Evolutionary conservation across 768 basidiomycete species (phyloP).

Genomic region (Phylloporus arenicola): DNA sequence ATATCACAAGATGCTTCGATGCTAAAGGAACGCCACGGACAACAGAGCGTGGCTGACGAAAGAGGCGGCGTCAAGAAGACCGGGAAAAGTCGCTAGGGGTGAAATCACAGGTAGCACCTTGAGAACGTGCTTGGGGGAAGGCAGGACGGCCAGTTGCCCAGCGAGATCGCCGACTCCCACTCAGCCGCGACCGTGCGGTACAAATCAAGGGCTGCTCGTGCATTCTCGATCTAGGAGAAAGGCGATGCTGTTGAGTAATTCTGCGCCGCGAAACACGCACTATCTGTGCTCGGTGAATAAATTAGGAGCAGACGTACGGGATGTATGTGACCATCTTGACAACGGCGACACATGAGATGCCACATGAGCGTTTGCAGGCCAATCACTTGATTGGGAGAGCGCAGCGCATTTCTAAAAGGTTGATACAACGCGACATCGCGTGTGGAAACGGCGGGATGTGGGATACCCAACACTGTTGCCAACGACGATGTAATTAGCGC

Average conservation of each 20-base stretch:
- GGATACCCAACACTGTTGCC: conserved; percentile 65
- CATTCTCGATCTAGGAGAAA: conserved; percentile 62
- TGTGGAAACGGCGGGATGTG: conserved; percentile 71
- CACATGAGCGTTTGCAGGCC: conserved; percentile 77
- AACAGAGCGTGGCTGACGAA: conserved; percentile 1
- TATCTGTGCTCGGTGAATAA: neutral
- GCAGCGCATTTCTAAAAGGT: conserved; percentile 71
- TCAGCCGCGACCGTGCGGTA: conserved; percentile 52
- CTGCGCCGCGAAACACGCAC: conserved; percentile 1
- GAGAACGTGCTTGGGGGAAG: conserved; percentile 78
- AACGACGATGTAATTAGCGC: conserved; percentile 14
- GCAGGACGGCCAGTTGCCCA: conserved; percentile 67
- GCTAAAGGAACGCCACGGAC: conserved; percentile 3
- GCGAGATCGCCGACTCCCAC: conserved; percentile 61
- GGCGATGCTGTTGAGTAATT: conserved; percentile 10
- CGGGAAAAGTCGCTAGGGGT: neutral
- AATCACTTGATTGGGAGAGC: conserved; percentile 58
- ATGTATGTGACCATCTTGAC: conserved; percentile 66
- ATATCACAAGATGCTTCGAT: conserved; percentile 15
- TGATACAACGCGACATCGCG: conserved; percentile 78
- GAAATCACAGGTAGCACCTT: conserved; percentile 59
- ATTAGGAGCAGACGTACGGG: conserved; percentile 47
- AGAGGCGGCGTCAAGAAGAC: conserved; percentile 12
- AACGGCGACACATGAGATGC: conserved; percentile 76
- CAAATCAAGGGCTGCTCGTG: conserved; percentile 51